Evolutionary conservation across 495 filamentous ascomycete species (phyloP), one percentile per base, ranked within the genome.

Genomic region (Aspergillus heteromorphus): DNA sequence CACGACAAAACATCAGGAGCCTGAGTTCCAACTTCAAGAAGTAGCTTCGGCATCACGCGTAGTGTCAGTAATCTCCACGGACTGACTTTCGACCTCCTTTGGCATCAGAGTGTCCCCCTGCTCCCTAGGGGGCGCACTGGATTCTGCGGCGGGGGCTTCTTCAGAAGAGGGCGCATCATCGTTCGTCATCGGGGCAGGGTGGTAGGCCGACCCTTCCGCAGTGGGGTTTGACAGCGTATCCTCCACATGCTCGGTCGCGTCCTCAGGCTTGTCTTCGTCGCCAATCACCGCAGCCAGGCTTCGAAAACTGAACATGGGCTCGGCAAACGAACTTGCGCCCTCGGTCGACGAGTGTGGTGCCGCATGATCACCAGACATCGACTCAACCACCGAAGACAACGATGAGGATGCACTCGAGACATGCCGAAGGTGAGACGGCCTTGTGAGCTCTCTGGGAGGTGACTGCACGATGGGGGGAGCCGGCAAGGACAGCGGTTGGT

Each of bases 291-390:
- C 88, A 3, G 88, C 88, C 21, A 97, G 74, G 59, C 90, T 96
- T 50, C 88, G 76, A 61, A 97, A 96, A 67, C 95, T 96, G 73
- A 95, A 92, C 83, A 95, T 83, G 2, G 88, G 83, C 60, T 96
- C 92, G 0, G 74, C 68, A 43, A 81, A 79, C 1, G 79, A 71
- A 56, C 75, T 81, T 20, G 74, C 79, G 7, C 78, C 80, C 49
- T 74, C 71, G 19, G 65, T 63, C n/a, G 70, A 47, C 10, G 21
- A n/a, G 16, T 47, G 43, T 6, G 27, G n/a, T 17, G 45, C 45
- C 55, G 58, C 47, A 59, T 55, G 69, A 40, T 81, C 60, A 2
- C 80, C 86, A 2, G 79, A 73, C 14, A 75, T 71, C 14, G 81
- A 87, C 47, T 91, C 88, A 18, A 82, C 73, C 9, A 87, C 71